Base-by-base conservation (phyloP, 2,329 filamentous ascomycete genomes). In the Cercospora brassicicola region DNA sequence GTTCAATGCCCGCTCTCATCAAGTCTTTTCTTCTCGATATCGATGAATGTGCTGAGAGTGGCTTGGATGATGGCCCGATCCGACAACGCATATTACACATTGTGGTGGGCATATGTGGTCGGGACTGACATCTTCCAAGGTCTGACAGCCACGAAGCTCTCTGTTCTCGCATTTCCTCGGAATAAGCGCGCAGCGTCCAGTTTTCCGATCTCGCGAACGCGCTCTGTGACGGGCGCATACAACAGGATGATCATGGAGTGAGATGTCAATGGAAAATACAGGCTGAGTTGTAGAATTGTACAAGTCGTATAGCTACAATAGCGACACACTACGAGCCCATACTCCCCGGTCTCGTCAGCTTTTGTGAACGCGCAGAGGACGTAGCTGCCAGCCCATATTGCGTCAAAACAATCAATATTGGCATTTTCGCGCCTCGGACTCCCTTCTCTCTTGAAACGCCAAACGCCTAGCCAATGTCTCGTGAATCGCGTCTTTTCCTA, bases 401-500 rank as follows among this genome's bases (percentile, higher is more conserved):
- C 26, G 51, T 28, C 20, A 39, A 15, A 20, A 53, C 31, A 26
- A 26, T 33, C 42, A 45, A 30, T 55, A 30, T 13, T n/a, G 42
- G n/a, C 45, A 30, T 39, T 63, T 63, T 20, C 51, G 61, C 55
- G 39, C 63, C 56, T 48, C 28, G 31, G 51, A 39, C 39, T 10
- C 39, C 63, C 56, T 65, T 18, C 26, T 55, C 56, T 33, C 20
- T n/a, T 59, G 33, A 57, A 39, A 68, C 63, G 59, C 69, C 69
- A 61, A 68, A 70, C 64, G 60, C 69, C 69, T 70, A 62, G 68
- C 68, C 68, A 66, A 63, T 67, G 62, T 63, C 60, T 70, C 66
- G 62, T 66, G 42, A 59, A 36, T 60, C 26, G 55, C 59, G 45
- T 59, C 56, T 53, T 15, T 67, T 55, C 31, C 70, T 73, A 74